A percentile compares a stretch with the other conserved stretches of the same genome.
These are phyloP conservation scores for Verbascum thapsus DNA, from an alignment of 257 asterid species.

Conservation along the genomic window DNA sequence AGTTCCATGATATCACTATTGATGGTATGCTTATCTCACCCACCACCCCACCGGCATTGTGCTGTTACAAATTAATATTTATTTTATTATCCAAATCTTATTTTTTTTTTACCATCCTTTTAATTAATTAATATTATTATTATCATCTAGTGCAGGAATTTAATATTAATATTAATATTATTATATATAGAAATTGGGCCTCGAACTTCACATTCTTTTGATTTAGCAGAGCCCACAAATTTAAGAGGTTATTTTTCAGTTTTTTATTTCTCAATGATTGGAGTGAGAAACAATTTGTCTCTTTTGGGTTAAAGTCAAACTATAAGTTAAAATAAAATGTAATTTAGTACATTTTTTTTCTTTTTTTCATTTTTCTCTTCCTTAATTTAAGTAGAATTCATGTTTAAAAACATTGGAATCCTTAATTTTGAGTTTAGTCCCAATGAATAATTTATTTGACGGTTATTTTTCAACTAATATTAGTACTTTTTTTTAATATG, in stretches of 20 bases:
- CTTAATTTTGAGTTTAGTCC: too few relatives aligned
- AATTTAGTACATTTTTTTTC: too few relatives aligned
- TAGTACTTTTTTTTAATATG: background rate
- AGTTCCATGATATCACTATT: constrained; percentile 34
- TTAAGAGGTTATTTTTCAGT: constrained; percentile 8
- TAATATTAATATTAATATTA: constrained; percentile 25
- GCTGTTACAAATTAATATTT: constrained; percentile 1
- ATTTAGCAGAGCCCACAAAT: constrained; percentile 39
- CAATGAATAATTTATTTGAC: background rate
- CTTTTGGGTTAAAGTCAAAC: constrained; percentile 38
- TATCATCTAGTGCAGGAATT: too few relatives aligned
- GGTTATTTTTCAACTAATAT: constrained; percentile 21
- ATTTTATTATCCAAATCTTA: constrained; percentile 18
- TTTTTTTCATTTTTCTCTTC: too few relatives aligned
- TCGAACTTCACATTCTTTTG: constrained; percentile 39
- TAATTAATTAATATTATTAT: background rate
- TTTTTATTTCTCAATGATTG: constrained; percentile 44
- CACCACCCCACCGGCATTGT: background rate
- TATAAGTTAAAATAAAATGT: constrained; percentile 19
- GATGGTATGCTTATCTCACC: constrained; percentile 38
- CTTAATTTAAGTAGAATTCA: too few relatives aligned
- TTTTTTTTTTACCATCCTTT: background rate
- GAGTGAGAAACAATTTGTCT: constrained; percentile 41
- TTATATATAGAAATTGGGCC: constrained; percentile 40
- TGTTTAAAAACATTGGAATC: too few relatives aligned